Base-by-base conservation (phyloP, 2,329 filamentous ascomycete genomes). In the Pseudomassariella vexata region DNA sequence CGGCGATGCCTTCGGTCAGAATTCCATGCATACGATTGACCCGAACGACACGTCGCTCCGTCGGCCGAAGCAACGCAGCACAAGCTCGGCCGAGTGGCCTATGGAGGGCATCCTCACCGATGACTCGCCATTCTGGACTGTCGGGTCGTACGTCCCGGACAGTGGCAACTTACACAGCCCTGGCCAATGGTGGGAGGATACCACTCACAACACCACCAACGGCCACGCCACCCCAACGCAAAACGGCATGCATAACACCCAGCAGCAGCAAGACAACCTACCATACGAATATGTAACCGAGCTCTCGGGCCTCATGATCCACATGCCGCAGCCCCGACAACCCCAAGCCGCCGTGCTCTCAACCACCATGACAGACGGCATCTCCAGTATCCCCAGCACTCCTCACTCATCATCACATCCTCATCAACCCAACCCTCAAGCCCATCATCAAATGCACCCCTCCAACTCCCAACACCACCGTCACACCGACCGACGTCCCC, bases 281-380 rank as follows among this genome's bases (percentile, higher is more conserved):
- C 46, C 58, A 1, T 66, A 64, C 35, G 61, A 65, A 26, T 65
- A 62, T 38, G 33, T 40, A 18, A 35, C 36, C 6, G 55, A 55
- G 20, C 37, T 63, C 33, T 48, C 56, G 26, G 66, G 66, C 2
- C 63, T 74, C 36, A 68, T 71, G 65, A 69, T 75, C 36, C 66
- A 73, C 43, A 70, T 72, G 67, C 68, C 68, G 12, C 67, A 69
- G 37, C 60, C 66, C 4, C 64, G 54, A 1, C 39, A 49, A 5
- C 51, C 57, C 0, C 52, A 56, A 18, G 53, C 62, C 5, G 50
- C 59, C 10, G 51, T 64, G 16, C 49, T 65, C 33, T 62, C 41
- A 35, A 47, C 32, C 37, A 56, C 41, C 52, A 46, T 44, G 38
- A 36, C 37, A 37, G 41, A 47, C 27, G 25, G 8, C 28, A 20